Evolutionary conservation across 768 basidiomycete species (phyloP).

Genomic region (Cytidiella melzeri): DNA sequence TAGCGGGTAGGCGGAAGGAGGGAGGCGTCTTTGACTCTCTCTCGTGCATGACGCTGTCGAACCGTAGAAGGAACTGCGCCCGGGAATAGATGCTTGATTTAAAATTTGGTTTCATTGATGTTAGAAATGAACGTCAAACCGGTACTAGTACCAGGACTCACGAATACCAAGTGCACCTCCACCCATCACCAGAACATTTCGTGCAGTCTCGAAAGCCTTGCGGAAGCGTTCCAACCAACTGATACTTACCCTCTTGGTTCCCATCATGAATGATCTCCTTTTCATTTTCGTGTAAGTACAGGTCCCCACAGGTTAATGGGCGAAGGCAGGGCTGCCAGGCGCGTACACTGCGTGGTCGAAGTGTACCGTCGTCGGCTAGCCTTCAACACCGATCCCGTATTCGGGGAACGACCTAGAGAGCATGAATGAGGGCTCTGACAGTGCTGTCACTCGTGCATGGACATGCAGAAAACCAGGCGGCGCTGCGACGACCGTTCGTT

Average conservation of each 20-base stretch:
- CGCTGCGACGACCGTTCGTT: conserved; percentile 12
- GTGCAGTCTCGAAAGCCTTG: conserved; percentile 37
- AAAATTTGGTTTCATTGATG: too few relatives aligned
- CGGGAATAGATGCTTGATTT: too few relatives aligned
- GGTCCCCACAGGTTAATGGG: conserved; percentile 51
- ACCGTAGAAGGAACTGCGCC: conserved; percentile 44
- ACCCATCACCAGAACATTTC: conserved; percentile 57
- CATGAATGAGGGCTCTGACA: conserved; percentile 35
- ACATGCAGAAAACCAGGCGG: conserved; percentile 27
- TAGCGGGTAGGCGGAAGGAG: too few relatives aligned
- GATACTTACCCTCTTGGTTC: conserved; percentile 43
- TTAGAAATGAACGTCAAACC: too few relatives aligned
- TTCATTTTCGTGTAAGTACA: conserved; percentile 11
- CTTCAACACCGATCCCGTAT: conserved; percentile 28
- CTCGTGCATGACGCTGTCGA: conserved; percentile 46
- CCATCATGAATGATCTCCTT: conserved; percentile 16
- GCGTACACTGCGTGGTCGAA: conserved; percentile 60
- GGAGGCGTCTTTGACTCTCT: too few relatives aligned
- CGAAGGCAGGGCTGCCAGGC: conserved; percentile 50
- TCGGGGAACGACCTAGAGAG: conserved; percentile 45
- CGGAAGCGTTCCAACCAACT: conserved; percentile 49
- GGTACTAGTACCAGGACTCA: conserved; percentile 47
- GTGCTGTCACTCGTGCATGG: conserved; percentile 39
- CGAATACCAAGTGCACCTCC: conserved; percentile 72
- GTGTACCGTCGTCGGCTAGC: conserved; percentile 25